These are phyloP conservation scores for Mortierella polycephala DNA, from an alignment of 371 early-diverging fungal species.

Conservation along the genomic window DNA sequence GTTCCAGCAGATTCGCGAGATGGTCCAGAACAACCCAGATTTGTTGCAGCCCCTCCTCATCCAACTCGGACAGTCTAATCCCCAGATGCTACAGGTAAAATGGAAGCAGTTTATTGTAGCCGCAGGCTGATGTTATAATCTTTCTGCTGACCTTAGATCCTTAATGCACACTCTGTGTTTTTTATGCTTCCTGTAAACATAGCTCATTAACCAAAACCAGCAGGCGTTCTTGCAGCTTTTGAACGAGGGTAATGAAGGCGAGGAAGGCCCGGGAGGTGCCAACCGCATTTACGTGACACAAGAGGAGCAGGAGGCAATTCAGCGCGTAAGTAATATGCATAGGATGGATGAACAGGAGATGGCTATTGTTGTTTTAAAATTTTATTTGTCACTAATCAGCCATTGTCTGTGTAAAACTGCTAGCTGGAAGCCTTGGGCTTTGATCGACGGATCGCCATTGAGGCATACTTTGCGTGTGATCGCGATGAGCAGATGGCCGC, in stretches of 20 bases:
- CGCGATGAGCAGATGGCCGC: constrained; percentile 98
- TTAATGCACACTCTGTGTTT: not conserved
- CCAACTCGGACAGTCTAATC: constrained; percentile 87
- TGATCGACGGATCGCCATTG: constrained; percentile 80
- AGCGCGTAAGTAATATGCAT: constrained; percentile 70
- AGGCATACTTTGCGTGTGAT: constrained; percentile 97
- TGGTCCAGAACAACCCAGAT: constrained; percentile 88
- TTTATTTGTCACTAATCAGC: not conserved
- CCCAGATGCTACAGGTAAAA: constrained; percentile 78
- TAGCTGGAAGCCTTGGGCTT: constrained; percentile 93
- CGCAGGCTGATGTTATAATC: too few species aligned
- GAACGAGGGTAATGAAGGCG: constrained; percentile 69
- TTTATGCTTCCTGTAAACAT: not conserved
- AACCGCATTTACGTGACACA: constrained; percentile 83
- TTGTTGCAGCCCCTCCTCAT: constrained; percentile 88
- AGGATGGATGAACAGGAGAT: not conserved
- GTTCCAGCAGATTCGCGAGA: constrained; percentile 90
- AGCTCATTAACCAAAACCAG: constrained; percentile 80
- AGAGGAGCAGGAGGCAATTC: constrained; percentile 93
- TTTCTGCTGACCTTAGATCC: not conserved
- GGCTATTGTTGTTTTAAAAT: not conserved
- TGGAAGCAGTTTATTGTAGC: not conserved
- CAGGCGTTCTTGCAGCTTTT: constrained; percentile 86
- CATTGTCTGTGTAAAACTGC: not conserved
- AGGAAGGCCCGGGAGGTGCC: constrained; percentile 64